Percentiles rank a stretch among this genome's conserved stretches.
Evolutionary conservation across 805 yeast genomes (phyloP).

Genomic region (Ogataea polymorpha): DNA sequence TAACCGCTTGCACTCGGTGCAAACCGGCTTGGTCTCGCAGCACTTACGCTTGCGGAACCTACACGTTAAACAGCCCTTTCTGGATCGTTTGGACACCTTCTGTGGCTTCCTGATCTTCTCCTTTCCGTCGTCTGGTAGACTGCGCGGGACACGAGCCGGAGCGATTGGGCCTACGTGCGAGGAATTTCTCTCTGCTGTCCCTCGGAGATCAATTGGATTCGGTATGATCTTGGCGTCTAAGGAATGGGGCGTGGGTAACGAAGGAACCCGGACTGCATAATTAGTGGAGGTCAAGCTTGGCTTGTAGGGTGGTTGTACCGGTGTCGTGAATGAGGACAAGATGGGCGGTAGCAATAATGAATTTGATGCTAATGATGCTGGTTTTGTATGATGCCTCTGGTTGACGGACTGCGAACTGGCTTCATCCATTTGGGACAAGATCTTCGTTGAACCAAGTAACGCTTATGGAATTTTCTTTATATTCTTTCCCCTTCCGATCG

Average conservation of each 20-base stretch:
- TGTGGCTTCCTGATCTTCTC: not conserved
- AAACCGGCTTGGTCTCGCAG: conserved; percentile 39
- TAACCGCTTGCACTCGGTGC: conserved; percentile 28
- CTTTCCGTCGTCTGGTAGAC: conserved; percentile 12
- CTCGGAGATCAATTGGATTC: not conserved
- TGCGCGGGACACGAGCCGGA: conserved; percentile 12
- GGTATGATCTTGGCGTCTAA: not conserved
- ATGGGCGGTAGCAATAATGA: conserved; percentile 15
- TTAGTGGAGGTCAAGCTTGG: not conserved
- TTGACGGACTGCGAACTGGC: not conserved
- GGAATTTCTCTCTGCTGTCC: too few species aligned
- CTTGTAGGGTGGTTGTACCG: not conserved
- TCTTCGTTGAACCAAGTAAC: not conserved
- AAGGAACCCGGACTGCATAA: not conserved
- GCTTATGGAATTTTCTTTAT: not conserved
- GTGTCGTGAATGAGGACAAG: conserved; percentile 4
- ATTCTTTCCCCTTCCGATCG: not conserved
- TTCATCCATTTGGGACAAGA: conserved; percentile 1
- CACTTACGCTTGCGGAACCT: conserved; percentile 42
- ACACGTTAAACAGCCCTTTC: conserved; percentile 37
- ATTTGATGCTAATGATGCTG: not conserved
- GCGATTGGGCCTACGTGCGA: not conserved
- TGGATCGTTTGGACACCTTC: conserved; percentile 24
- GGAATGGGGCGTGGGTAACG: not conserved
- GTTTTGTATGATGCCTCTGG: not conserved